Conservation (phyloP, 805 yeast species). For the Metschnikowia vanudenii region DNA sequence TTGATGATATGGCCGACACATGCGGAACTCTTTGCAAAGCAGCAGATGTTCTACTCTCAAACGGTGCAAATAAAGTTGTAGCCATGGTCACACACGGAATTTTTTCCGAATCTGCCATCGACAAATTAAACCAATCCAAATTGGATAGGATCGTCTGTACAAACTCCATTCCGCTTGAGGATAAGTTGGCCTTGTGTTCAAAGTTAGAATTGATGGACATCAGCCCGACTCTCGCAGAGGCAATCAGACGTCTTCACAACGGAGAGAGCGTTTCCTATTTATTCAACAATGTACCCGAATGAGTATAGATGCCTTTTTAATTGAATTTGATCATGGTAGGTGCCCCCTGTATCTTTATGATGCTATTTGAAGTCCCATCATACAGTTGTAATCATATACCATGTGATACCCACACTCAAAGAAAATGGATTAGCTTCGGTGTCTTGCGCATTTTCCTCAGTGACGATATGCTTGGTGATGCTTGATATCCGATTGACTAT, state of each 20-base stretch:
- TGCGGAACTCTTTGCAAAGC: slow-evolving; percentile 97
- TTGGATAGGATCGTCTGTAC: slow-evolving; percentile 82
- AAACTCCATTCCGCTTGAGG: slow-evolving; percentile 84
- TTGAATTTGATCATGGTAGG: too few relatives aligned
- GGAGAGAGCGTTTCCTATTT: slow-evolving; percentile 93
- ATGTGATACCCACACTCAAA: slow-evolving; percentile 57
- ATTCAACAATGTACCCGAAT: slow-evolving; percentile 57
- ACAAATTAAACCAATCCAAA: slow-evolving; percentile 64
- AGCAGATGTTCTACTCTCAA: slow-evolving; percentile 76
- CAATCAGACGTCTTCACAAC: slow-evolving; percentile 89
- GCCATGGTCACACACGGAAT: slow-evolving; percentile 97
- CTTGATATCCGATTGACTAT: slow-evolving; percentile 65
- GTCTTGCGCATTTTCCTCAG: slow-evolving; percentile 38
- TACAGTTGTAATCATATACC: slow-evolving; percentile 45
- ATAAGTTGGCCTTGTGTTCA: slow-evolving; percentile 54
- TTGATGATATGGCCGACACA: slow-evolving; percentile 98
- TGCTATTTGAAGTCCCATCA: background rate
- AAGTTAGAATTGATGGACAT: slow-evolving; percentile 82
- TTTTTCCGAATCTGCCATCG: slow-evolving; percentile 79
- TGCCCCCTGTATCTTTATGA: background rate
- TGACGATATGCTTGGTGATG: slow-evolving; percentile 56
- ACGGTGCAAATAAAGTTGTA: slow-evolving; percentile 81
- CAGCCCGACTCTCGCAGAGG: slow-evolving; percentile 86
- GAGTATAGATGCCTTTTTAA: background rate
- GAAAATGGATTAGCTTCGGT: slow-evolving; percentile 59